Evolutionary conservation across 805 yeast species (phyloP), one percentile per base, ranked within the genome.

Genomic region (Candida silvatica): DNA sequence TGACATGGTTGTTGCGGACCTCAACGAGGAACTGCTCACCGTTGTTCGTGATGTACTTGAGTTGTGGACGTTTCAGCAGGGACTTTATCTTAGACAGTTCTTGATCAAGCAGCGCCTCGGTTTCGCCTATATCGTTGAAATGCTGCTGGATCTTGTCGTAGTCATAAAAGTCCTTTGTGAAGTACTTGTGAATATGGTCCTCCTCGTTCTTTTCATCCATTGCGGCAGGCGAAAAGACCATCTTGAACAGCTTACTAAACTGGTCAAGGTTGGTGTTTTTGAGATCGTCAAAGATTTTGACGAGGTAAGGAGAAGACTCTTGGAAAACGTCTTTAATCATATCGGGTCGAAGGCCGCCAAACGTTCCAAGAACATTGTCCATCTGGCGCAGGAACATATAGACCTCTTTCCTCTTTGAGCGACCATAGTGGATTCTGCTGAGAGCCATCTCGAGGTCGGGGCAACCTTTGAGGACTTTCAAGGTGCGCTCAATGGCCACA

Each of bases 1-100:
- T 71, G 2, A 69, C 62, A 29, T 71, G 71, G 9, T 69, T 57
- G 41, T 77, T 77, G 29, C 85, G 61, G 0, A 90, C 77, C 47
- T 88, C 96, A 17, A 92, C 67, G 32, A 88, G 59, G 48, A 79
- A 82, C 2, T 85, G 80, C 16, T 80, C 82, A 35, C 75, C 78
- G 34, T 71, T 66, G 36, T 71, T 75, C 11, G 77, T 67, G 19
- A 65, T 61, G 46, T 64, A 86, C 16, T 67, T 60, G 35, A 81
- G 50, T 27, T 69, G 62, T 0, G 88, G 82, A 20, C 84, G 61
- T 20, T 67, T 69, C 20, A 84, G 53, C 1, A 65, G 32, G 1
- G 39, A 49, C 32, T 73, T 60, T 3, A 82, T 62, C 0, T 46
- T 43, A 2, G 44, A 40, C n/a, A 88, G 57, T 42, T 82, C 88